Conservation (phyloP, 805 yeast genomes). For the Ogataea nitratoaversa region DNA sequence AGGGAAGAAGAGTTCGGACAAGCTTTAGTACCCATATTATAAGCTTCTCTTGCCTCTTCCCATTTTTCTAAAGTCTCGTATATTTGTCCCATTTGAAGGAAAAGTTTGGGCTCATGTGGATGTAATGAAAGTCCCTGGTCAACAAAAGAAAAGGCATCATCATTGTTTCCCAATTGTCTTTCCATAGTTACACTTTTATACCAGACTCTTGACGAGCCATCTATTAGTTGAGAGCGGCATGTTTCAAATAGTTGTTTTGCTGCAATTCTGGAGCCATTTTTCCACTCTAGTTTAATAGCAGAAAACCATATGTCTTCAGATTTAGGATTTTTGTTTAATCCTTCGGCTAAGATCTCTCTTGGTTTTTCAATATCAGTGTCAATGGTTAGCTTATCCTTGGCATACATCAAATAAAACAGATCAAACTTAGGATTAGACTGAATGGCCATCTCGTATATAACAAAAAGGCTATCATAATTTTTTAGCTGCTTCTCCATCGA, state of each 20-base stretch:
- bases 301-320: conserved; percentile 67
- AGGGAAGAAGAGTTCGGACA: conserved; percentile 42
- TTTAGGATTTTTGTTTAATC: conserved; percentile 39
- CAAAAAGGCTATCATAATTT: conserved; percentile 32
- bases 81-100: conserved; percentile 62
- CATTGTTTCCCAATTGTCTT: conserved; percentile 34
- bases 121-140: conserved; percentile 45
- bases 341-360: conserved; percentile 45
- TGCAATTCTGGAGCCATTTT: conserved; percentile 31
- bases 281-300: conserved; percentile 58
- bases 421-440: conserved; percentile 44
- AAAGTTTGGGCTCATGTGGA: conserved; percentile 49
- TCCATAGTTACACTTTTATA: conserved; percentile 53
- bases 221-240: conserved; percentile 9
- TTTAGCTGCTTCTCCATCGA: conserved; percentile 28
- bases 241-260: conserved; percentile 35
- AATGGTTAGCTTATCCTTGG: conserved; percentile 59
- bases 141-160: conserved; percentile 37
- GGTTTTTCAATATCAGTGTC: conserved; percentile 49
- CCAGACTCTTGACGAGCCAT: conserved; percentile 50
- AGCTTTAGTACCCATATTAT: conserved; percentile 43
- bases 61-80: conserved; percentile 27
- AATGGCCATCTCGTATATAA: conserved; percentile 52
- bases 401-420: conserved; percentile 60
- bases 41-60: conserved; percentile 43